These are phyloP conservation scores for Monilinia fructigena DNA, from an alignment of 2,329 filamentous ascomycete species.

Conservation along the genomic window DNA sequence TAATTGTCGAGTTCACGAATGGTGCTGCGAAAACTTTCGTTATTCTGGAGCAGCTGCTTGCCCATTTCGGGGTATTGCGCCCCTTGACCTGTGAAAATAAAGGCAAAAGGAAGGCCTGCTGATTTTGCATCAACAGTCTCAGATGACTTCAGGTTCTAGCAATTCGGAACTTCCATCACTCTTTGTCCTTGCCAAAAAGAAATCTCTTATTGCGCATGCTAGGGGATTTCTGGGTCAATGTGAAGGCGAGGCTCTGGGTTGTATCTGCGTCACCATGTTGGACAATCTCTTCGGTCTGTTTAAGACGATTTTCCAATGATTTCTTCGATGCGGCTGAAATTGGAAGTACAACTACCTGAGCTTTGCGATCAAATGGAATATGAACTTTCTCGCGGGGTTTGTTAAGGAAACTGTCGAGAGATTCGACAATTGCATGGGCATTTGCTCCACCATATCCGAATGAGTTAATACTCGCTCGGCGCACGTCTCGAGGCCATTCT, in stretches of 20 bases:
- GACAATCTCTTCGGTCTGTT: background rate
- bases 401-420: background rate
- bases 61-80: background rate
- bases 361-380: background rate
- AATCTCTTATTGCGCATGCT: background rate
- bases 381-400: background rate
- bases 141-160: too few relatives aligned
- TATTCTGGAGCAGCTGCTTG: background rate
- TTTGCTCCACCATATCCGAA: constrained; percentile 36
- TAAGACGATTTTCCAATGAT: background rate
- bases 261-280: background rate
- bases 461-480: constrained; percentile 44
- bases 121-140: background rate
- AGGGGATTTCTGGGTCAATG: background rate
- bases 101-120: background rate
- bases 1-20: background rate
- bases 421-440: constrained; percentile 36
- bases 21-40: background rate
- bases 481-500: constrained; percentile 5
- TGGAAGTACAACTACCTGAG: background rate
- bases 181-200: background rate
- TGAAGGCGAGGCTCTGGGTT: background rate
- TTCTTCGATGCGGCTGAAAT: background rate
- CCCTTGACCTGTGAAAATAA: background rate
- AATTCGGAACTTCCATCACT: background rate